Conservation (phyloP, 2,329 filamentous ascomycete species). For the Fusarium humuli region DNA sequence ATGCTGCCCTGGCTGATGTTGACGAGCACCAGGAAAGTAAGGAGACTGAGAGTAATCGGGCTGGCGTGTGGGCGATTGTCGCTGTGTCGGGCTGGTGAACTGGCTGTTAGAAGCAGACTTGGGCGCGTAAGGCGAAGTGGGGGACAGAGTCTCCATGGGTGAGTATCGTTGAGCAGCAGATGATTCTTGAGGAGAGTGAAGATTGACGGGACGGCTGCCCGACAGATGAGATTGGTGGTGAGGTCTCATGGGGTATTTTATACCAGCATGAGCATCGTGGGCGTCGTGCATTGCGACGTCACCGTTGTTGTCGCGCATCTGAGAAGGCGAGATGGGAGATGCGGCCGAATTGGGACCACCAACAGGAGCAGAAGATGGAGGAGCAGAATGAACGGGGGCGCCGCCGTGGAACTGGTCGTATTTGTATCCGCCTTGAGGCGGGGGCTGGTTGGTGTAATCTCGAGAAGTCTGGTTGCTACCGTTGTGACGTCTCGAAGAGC, state of each 20-base stretch:
- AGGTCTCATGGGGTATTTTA: slow-evolving; percentile 86
- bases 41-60: slow-evolving; percentile 70
- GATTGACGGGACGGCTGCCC: slow-evolving; percentile 64
- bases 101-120: slow-evolving; percentile 71
- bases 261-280: slow-evolving; percentile 82
- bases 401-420: slow-evolving; percentile 74
- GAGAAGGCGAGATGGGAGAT: slow-evolving; percentile 67
- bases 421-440: slow-evolving; percentile 68
- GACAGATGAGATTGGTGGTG: slow-evolving; percentile 80
- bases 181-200: slow-evolving; percentile 77
- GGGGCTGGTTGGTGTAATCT: slow-evolving; percentile 57
- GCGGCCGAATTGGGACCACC: slow-evolving; percentile 67
- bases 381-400: slow-evolving; percentile 48
- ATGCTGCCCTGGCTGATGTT: slow-evolving; percentile 67
- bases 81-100: slow-evolving; percentile 65
- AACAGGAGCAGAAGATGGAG: slow-evolving; percentile 52
- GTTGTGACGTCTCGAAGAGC: slow-evolving; percentile 74
- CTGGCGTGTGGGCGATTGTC: slow-evolving; percentile 83
- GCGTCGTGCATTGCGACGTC: slow-evolving; percentile 89
- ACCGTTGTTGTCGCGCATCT: slow-evolving; percentile 77
- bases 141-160: slow-evolving; percentile 90
- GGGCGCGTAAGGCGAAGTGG: slow-evolving; percentile 79
- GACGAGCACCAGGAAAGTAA: slow-evolving; percentile 62
- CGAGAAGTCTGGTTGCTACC: slow-evolving; percentile 59
- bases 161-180: slow-evolving; percentile 93